Evolutionary conservation across 441 rosid genomes (phyloP), one percentile per base, ranked within the genome.

Genomic region (Sinapis alba): DNA sequence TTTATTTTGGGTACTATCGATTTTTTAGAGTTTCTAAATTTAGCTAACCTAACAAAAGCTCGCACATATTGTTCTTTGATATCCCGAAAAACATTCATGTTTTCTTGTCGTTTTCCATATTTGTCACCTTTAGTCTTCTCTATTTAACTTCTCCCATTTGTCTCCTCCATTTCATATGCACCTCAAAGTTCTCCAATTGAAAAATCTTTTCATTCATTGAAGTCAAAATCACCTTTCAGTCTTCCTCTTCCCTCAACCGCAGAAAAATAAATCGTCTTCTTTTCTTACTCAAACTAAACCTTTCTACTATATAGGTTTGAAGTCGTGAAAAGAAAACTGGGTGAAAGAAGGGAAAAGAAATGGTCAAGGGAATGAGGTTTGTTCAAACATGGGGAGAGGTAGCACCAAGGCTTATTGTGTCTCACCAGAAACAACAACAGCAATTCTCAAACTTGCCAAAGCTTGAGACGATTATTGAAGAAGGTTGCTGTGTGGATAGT

Each of bases 391-490:
- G 84, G 84, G 87, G 86, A 6, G 88, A 82, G 57, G 89, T 79
- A 16, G 80, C 89, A 3, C 91, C 89, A 4, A 71, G 84, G 23
- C 86, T 75, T 10, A 71, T 82, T 61, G 65, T 81, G 73, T 80
- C 83, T 10, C 69, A 64, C 9, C 82, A 79, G 63, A 84, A 73
- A 51, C 80, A 78, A 51, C 80, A 77, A 59, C 80, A 77, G 15
- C 73, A 72, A n/a, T 74, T 72, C 72, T 80, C 84, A 2, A 45
- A 45, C 61, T 74, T 6, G 66, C 85, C 93, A 10, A 84, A 69
- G 57, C 60, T 89, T 26, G 92, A 85, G 80, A 83, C 90, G 19
- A 88, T 86, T 80, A 19, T 77, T 8, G 90, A 88, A 73, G 89
- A 88, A 73, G 84, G 86, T 38, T 65, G 72, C 20, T 71, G 62